Evolutionary conservation across 495 filamentous ascomycete species (phyloP).

Genomic region (Xylaria telfairii): DNA sequence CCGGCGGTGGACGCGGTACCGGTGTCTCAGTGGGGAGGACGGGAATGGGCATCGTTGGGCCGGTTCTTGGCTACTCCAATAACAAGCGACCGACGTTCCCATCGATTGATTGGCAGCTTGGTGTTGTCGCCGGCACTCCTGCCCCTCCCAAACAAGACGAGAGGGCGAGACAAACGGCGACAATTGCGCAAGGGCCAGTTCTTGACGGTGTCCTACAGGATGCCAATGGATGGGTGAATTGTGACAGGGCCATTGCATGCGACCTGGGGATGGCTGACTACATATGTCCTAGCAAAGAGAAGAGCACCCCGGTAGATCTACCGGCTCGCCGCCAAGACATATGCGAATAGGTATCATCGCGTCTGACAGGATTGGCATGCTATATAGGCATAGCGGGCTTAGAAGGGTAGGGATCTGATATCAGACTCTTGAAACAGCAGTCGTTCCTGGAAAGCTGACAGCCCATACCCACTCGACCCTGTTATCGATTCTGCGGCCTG

Average conservation of each 20-base stretch:
- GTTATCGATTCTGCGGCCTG: neutral
- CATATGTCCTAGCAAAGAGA: conserved; percentile 2
- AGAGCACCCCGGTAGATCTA: neutral
- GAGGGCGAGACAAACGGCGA: neutral
- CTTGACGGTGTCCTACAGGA: too few relatives aligned
- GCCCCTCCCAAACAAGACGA: neutral
- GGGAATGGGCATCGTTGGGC: conserved; percentile 13
- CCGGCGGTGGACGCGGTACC: conserved; percentile 17
- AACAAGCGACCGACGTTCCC: conserved; percentile 10
- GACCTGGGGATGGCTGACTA: conserved; percentile 12
- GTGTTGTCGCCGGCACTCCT: neutral
- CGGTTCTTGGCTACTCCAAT: neutral
- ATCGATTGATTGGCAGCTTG: conserved; percentile 6
- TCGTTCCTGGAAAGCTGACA: neutral
- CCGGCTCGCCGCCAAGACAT: neutral
- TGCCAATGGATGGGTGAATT: conserved; percentile 16
- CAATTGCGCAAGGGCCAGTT: neutral
- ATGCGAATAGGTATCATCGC: conserved; percentile 14
- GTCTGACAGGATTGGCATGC: neutral
- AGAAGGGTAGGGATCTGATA: conserved; percentile 17
- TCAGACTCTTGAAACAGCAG: conserved; percentile 1
- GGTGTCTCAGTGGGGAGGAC: conserved; percentile 19
- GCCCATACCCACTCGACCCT: neutral
- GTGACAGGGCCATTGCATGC: neutral
- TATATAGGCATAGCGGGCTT: neutral